A percentile compares a stretch with the other conserved stretches of the same genome.
Evolutionary conservation across 2,329 filamentous ascomycete genomes (phyloP).

Genomic region (Ascochyta rabiei): DNA sequence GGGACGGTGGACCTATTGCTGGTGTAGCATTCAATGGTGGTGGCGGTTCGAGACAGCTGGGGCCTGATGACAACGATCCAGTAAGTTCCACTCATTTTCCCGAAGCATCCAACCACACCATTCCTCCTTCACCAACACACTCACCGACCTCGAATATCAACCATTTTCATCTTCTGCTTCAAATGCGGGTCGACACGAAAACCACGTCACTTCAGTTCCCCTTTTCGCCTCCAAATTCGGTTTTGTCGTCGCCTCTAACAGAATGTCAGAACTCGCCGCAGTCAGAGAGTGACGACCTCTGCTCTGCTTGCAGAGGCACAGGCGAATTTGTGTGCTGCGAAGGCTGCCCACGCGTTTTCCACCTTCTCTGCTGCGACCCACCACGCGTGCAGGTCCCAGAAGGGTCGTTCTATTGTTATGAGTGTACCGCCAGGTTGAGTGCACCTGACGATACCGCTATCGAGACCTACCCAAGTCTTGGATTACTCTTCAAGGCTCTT

Average conservation of each 20-base stretch:
- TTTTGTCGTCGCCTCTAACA: slow-evolving; percentile 49
- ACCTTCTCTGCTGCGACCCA: slow-evolving; percentile 86
- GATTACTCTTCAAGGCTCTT: slow-evolving; percentile 67
- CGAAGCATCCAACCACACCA: slow-evolving; percentile 51
- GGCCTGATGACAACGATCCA: slow-evolving; percentile 62
- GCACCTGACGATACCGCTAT: slow-evolving; percentile 31
- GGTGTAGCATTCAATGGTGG: slow-evolving; percentile 63
- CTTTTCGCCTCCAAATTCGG: slow-evolving; percentile 44
- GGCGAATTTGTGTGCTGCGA: slow-evolving; percentile 93
- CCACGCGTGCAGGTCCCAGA: slow-evolving; percentile 54
- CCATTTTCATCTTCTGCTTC: slow-evolving; percentile 37
- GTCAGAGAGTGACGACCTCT: slow-evolving; percentile 83
- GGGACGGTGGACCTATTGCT: slow-evolving; percentile 66
- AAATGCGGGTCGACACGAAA: slow-evolving; percentile 42
- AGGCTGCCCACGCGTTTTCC: slow-evolving; percentile 86
- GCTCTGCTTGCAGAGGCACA: slow-evolving; percentile 81
- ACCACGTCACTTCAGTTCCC: slow-evolving; percentile 40
- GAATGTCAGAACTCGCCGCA: slow-evolving; percentile 47
- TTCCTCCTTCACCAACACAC: slow-evolving; percentile 46
- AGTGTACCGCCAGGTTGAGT: slow-evolving; percentile 36
- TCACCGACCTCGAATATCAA: slow-evolving; percentile 36
- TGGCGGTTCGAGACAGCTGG: slow-evolving; percentile 68
- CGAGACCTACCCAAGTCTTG: slow-evolving; percentile 52
- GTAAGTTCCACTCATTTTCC: slow-evolving; percentile 56
- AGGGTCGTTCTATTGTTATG: slow-evolving; percentile 76